These are phyloP conservation scores for Neurospora sp. DNA, from an alignment of 2,329 filamentous ascomycete genomes.

Conservation along the genomic window DNA sequence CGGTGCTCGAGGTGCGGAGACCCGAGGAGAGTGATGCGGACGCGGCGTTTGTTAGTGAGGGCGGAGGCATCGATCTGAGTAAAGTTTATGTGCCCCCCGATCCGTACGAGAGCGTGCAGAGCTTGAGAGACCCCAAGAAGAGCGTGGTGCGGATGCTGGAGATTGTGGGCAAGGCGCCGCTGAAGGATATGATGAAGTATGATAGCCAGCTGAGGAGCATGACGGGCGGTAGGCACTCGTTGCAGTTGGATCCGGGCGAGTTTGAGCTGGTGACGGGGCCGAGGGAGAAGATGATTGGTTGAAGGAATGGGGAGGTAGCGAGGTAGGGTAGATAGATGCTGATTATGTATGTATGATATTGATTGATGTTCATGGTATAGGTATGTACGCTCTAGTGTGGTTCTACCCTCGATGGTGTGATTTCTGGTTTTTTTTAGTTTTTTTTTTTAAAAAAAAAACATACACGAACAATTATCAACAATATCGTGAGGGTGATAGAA, in stretches of 20 bases:
- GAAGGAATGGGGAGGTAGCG: neutral
- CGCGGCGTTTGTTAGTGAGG: constrained; percentile 13
- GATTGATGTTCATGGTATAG: neutral
- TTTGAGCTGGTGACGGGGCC: constrained; percentile 46
- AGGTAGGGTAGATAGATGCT: neutral
- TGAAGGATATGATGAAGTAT: constrained; percentile 96
- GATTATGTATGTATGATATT: neutral
- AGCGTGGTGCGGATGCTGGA: constrained; percentile 42
- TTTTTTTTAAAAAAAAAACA: neutral
- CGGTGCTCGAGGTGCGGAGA: constrained; percentile 60
- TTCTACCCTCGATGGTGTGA: neutral
- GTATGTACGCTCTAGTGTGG: neutral
- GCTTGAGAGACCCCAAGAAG: constrained; percentile 37
- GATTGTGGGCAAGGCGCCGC: constrained; percentile 77
- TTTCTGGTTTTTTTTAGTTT: neutral
- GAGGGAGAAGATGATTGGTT: constrained; percentile 36
- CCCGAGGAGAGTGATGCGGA: constrained; percentile 27
- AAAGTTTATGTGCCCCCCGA: constrained; percentile 83
- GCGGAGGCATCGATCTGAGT: constrained; percentile 49
- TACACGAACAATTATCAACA: neutral
- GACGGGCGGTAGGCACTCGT: constrained; percentile 66
- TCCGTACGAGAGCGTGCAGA: constrained; percentile 59
- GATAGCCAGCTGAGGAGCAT: constrained; percentile 79
- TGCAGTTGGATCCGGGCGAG: constrained; percentile 49
- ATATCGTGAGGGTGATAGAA: neutral